Conservation (phyloP, 345 rosid genomes). For the Gossypium arboreum region DNA sequence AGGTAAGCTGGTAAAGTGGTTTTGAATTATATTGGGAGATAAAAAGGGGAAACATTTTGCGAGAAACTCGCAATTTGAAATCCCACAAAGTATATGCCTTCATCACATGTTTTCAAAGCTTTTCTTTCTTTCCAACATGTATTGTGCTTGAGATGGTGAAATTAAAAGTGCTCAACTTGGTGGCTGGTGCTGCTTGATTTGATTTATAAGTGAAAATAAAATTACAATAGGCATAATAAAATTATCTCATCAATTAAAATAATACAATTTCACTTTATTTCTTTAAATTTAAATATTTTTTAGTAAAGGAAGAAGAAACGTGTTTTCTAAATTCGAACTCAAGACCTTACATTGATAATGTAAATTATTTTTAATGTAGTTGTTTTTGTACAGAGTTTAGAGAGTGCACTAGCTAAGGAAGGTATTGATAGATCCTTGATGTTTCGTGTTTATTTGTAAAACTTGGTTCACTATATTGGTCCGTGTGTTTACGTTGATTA, state of each 20-base stretch:
- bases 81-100: not conserved
- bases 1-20: not conserved
- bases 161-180: not conserved
- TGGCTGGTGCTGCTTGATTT: not conserved
- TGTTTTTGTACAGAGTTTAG: no score
- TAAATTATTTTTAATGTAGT: no score
- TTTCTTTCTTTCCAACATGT: not conserved
- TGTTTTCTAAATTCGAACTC: no score
- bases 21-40: not conserved
- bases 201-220: not conserved
- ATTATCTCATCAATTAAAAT: not conserved
- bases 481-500: no score
- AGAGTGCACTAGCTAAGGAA: no score
- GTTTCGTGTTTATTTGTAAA: no score
- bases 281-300: not conserved
- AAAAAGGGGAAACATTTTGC: not conserved
- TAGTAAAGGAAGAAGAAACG: no score
- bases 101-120: not conserved
- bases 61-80: not conserved
- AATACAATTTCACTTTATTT: not conserved
- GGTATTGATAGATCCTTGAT: no score
- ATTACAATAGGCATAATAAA: not conserved
- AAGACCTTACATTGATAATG: no score
- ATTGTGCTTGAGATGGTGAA: not conserved
- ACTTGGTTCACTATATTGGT: no score